Conservation (phyloP, 2,329 filamentous ascomycete genomes). For the Paraphaeosphaeria sporulosa region DNA sequence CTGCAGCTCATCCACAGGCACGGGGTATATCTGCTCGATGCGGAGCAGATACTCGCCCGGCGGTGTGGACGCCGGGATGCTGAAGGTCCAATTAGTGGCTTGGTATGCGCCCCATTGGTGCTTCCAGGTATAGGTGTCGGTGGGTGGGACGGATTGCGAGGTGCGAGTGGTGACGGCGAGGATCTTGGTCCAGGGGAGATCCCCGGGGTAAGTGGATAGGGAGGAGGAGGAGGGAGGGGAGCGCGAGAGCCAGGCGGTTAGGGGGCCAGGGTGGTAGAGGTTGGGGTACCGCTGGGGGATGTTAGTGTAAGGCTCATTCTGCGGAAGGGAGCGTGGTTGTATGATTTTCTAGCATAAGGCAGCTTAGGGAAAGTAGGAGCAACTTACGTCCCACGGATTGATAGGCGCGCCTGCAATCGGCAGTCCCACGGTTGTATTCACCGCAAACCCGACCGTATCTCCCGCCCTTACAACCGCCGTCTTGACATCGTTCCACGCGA, state of each 20-base stretch:
- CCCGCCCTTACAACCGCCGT: too few relatives aligned
- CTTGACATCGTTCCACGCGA: too few relatives aligned
- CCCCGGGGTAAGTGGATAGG: constrained; percentile 14
- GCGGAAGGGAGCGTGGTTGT: too few relatives aligned
- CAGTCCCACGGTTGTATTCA: too few relatives aligned
- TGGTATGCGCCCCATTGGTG: constrained; percentile 26
- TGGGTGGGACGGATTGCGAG: constrained; percentile 17
- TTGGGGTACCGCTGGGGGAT: too few relatives aligned
- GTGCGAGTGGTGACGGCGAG: constrained; percentile 18
- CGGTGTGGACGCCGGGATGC: constrained; percentile 18
- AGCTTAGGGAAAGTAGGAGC: too few relatives aligned
- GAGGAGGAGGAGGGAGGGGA: neutral
- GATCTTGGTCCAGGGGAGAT: constrained; percentile 28
- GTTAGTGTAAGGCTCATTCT: too few relatives aligned
- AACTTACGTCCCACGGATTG: too few relatives aligned
- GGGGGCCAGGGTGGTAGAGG: constrained; percentile 23
- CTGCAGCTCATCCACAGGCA: constrained; percentile 22
- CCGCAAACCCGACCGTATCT: too few relatives aligned
- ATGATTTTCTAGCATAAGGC: too few relatives aligned
- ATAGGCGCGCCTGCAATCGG: too few relatives aligned
- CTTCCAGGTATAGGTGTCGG: constrained; percentile 22
- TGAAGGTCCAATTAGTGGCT: constrained; percentile 21
- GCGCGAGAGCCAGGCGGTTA: constrained; percentile 19
- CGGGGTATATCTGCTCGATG: constrained; percentile 26
- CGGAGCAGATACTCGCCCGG: constrained; percentile 23